phyloP scores from a whole-genome alignment of 495 filamentous ascomycete genomes.

The Physcia stellaris region DNA sequence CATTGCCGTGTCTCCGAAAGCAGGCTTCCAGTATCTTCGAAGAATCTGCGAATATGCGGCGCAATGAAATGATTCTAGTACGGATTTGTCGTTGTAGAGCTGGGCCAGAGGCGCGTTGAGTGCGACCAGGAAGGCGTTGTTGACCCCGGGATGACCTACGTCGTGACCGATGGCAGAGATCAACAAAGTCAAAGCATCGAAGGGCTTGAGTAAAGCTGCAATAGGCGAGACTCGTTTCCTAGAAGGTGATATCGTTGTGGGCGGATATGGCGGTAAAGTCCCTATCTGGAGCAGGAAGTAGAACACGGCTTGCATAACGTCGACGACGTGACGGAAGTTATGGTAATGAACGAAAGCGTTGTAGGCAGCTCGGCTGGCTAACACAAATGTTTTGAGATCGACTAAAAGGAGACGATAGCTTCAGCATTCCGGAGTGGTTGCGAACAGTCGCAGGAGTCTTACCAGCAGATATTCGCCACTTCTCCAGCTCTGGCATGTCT shows the following conservation, averaged over 20 bases:
- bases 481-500: slow-evolving; percentile 62
- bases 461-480: slow-evolving; percentile 67
- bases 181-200: slow-evolving; percentile 78
- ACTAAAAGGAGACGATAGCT: slow-evolving; percentile 18
- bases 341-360: slow-evolving; percentile 96
- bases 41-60: slow-evolving; percentile 95
- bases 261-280: slow-evolving; percentile 53
- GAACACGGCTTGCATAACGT: slow-evolving; percentile 90
- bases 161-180: slow-evolving; percentile 95
- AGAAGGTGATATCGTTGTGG: slow-evolving; percentile 13
- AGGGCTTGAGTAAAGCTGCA: slow-evolving; percentile 58
- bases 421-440: neutral
- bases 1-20: slow-evolving; percentile 60
- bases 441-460: slow-evolving; percentile 15
- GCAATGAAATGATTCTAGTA: slow-evolving; percentile 94
- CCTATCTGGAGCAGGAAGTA: slow-evolving; percentile 79
- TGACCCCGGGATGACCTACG: slow-evolving; percentile 94
- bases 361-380: slow-evolving; percentile 77
- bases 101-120: slow-evolving; percentile 93
- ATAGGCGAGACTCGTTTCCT: slow-evolving; percentile 42
- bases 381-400: slow-evolving; percentile 63
- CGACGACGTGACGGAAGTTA: slow-evolving; percentile 93
- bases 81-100: slow-evolving; percentile 93
- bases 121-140: slow-evolving; percentile 89
- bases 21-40: slow-evolving; percentile 78